Evolutionary conservation across 2,329 filamentous ascomycete genomes (phyloP).

Genomic region (Nemania diffusa): DNA sequence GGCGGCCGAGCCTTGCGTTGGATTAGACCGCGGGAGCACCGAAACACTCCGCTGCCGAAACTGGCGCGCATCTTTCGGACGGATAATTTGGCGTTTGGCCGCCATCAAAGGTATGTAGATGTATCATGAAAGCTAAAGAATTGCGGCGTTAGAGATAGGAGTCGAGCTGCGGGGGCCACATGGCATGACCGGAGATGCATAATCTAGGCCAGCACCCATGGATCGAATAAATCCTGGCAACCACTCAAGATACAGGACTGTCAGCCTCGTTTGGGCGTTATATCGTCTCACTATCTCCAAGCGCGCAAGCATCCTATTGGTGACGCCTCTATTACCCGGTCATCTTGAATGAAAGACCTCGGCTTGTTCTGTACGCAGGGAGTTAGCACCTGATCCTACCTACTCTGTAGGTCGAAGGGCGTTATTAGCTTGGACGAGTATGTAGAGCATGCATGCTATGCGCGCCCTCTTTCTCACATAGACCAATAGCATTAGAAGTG

Average conservation of each 20-base stretch:
- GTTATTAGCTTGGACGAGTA: too few relatives aligned
- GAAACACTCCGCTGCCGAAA: conserved; percentile 29
- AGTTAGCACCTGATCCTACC: too few relatives aligned
- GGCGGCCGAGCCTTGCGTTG: conserved; percentile 2
- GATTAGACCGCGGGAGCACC: conserved; percentile 12
- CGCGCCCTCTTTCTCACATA: conserved; percentile 11
- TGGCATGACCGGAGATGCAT: conserved; percentile 7
- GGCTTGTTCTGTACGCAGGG: too few relatives aligned
- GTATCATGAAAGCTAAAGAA: not conserved
- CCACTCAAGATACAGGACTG: not conserved
- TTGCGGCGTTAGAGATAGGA: conserved; percentile 3
- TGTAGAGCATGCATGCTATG: conserved; percentile 1
- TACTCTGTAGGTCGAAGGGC: too few relatives aligned
- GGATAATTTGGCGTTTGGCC: conserved; percentile 19
- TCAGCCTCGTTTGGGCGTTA: conserved; percentile 7
- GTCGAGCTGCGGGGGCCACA: not conserved
- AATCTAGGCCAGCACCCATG: not conserved
- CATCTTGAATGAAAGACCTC: too few relatives aligned
- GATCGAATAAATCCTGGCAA: not conserved
- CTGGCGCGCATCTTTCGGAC: conserved; percentile 22
- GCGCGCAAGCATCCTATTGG: too few relatives aligned
- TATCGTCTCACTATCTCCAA: too few relatives aligned
- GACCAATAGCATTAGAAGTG: too few relatives aligned
- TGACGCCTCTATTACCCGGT: too few relatives aligned
- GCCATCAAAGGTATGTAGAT: conserved; percentile 14